phyloP scores from a whole-genome alignment of 2,329 filamentous ascomycete species.

The Macrophomina tecta region DNA sequence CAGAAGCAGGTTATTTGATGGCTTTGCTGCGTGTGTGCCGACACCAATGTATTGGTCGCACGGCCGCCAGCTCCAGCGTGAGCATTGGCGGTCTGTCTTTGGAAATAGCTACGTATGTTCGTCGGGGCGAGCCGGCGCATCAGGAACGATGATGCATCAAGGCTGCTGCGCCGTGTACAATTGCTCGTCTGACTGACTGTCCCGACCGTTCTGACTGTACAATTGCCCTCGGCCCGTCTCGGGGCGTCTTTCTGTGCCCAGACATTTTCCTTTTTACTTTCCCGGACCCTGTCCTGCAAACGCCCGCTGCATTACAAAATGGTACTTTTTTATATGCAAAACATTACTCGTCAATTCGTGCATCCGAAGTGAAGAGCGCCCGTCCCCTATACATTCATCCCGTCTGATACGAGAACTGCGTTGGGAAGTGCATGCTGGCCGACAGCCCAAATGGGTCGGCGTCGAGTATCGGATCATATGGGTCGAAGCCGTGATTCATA shows the following conservation, averaged over 20 bases:
- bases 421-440: conserved; percentile 94
- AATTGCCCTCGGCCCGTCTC: conserved; percentile 3
- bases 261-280: background rate
- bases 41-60: conserved; percentile 13
- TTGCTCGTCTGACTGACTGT: conserved; percentile 10
- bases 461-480: conserved; percentile 86
- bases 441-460: conserved; percentile 93
- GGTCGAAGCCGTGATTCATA: conserved; percentile 64
- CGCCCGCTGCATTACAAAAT: conserved; percentile 25
- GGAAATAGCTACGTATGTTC: conserved; percentile 26
- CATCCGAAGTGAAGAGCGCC: conserved; percentile 26
- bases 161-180: conserved; percentile 22
- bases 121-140: conserved; percentile 26
- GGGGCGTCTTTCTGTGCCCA: conserved; percentile 18
- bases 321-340: conserved; percentile 20
- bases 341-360: conserved; percentile 21
- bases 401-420: conserved; percentile 73
- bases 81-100: conserved; percentile 4
- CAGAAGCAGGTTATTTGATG: background rate
- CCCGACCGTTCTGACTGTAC: background rate
- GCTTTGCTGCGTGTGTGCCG: background rate
- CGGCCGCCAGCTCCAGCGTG: conserved; percentile 9
- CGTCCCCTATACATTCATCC: conserved; percentile 37
- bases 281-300: conserved; percentile 12
- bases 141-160: conserved; percentile 7